Conservation (phyloP, 2,329 filamentous ascomycete species). For the Cladosporium colombiae region DNA sequence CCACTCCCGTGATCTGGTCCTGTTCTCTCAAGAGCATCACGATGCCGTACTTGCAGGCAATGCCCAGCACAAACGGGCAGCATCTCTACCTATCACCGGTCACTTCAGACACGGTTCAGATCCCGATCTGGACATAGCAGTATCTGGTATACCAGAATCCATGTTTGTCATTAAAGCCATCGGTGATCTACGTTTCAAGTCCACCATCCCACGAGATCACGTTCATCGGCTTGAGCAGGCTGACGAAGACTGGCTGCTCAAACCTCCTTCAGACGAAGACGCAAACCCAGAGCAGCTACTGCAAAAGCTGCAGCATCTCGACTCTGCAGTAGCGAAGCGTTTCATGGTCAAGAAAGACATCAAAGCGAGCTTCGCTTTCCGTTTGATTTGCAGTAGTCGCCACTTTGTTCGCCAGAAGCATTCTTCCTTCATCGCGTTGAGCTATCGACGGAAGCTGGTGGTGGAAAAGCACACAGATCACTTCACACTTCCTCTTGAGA, state of each 20-base stretch:
- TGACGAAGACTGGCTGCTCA: slow-evolving; percentile 33
- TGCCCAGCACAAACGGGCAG: neutral
- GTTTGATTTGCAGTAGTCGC: slow-evolving; percentile 40
- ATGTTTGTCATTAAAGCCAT: slow-evolving; percentile 26
- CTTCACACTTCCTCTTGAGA: slow-evolving; percentile 43
- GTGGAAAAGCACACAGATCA: slow-evolving; percentile 36
- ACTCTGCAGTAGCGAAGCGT: slow-evolving; percentile 28
- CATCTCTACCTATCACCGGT: neutral
- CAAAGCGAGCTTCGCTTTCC: slow-evolving; percentile 38
- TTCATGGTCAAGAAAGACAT: slow-evolving; percentile 39
- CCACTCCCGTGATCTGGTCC: neutral
- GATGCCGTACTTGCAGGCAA: neutral
- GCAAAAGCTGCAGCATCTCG: slow-evolving; percentile 27
- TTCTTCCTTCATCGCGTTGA: slow-evolving; percentile 47
- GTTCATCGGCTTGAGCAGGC: slow-evolving; percentile 31
- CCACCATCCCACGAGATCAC: slow-evolving; percentile 28
- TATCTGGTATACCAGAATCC: neutral
- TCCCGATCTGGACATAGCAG: slow-evolving; percentile 9
- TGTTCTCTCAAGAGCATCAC: slow-evolving; percentile 13
- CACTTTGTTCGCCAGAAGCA: slow-evolving; percentile 37
- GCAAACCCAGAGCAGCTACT: slow-evolving; percentile 30
- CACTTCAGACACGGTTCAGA: slow-evolving; percentile 15
- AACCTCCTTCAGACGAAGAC: slow-evolving; percentile 31
- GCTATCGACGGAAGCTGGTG: slow-evolving; percentile 44
- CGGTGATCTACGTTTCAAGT: slow-evolving; percentile 18